A percentile compares a stretch with the other conserved stretches of the same genome.
Conservation (phyloP, 1,284 basidiomycete species). For the Schizophyllum commune region DNA sequence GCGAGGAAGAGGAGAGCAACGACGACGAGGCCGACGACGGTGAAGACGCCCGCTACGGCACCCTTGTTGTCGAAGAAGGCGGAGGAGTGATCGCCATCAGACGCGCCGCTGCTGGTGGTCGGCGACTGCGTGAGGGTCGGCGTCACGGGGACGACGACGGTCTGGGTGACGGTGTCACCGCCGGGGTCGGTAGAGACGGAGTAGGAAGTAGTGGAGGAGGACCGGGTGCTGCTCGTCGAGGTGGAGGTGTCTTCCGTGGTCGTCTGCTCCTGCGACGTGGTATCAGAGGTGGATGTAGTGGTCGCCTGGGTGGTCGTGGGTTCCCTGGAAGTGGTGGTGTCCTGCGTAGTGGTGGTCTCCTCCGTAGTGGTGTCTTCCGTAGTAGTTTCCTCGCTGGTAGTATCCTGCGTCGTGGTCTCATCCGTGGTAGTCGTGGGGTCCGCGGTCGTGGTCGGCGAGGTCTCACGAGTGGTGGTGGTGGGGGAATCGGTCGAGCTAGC, state of each 20-base stretch:
- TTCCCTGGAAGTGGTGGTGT: neutral
- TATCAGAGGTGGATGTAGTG: neutral
- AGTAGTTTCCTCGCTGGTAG: neutral
- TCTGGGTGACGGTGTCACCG: neutral
- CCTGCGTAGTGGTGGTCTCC: neutral
- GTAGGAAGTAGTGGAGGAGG: neutral
- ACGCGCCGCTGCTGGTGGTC: neutral
- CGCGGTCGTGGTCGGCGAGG: neutral
- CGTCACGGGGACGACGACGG: neutral
- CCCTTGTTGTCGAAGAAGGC: conserved; percentile 37
- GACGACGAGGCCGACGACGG: conserved; percentile 29
- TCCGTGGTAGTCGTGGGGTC: neutral
- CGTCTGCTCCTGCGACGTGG: neutral
- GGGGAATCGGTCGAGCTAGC: neutral
- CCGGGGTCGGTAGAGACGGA: neutral
- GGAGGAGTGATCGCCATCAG: neutral
- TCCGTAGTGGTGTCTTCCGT: neutral
- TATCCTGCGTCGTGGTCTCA: neutral
- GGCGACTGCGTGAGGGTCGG: neutral
- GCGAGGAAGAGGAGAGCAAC: conserved; percentile 24
- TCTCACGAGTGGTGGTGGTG: neutral
- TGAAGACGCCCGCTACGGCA: conserved; percentile 35
- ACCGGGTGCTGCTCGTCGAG: neutral
- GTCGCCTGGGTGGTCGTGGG: neutral
- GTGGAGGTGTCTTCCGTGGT: neutral